Percentiles rank a stretch among this genome's conserved stretches.
phyloP scores from a whole-genome alignment of 2,329 filamentous ascomycete species.

The Colletotrichum musicola region DNA sequence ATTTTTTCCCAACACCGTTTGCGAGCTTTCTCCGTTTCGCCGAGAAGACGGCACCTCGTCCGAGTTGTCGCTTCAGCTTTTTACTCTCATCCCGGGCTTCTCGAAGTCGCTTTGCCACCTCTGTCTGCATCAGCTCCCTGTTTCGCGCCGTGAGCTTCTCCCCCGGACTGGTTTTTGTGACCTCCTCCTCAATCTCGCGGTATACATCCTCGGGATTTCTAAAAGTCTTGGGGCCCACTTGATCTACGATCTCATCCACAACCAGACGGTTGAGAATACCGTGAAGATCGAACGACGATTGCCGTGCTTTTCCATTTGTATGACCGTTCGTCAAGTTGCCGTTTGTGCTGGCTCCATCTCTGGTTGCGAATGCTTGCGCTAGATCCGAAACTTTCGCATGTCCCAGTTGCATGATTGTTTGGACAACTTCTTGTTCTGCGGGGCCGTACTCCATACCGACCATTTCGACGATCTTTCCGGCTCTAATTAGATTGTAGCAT shows the following conservation, averaged over 20 bases:
- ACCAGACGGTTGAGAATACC: constrained; percentile 67
- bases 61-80: constrained; percentile 64
- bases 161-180: constrained; percentile 62
- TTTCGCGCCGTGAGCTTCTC: constrained; percentile 67
- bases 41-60: constrained; percentile 53
- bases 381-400: constrained; percentile 81
- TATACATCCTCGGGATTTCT: constrained; percentile 72
- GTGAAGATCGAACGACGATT: constrained; percentile 63
- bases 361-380: constrained; percentile 68
- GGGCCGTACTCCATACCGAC: constrained; percentile 80
- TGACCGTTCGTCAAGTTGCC: constrained; percentile 45
- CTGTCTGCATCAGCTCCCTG: constrained; percentile 71
- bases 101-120: constrained; percentile 65
- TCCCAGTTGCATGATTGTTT: constrained; percentile 81
- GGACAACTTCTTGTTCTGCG: constrained; percentile 80
- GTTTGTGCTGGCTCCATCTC: constrained; percentile 17
- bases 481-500: constrained; percentile 85
- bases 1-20: constrained; percentile 55
- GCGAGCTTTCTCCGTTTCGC: constrained; percentile 68
- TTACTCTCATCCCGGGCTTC: constrained; percentile 66
- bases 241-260: constrained; percentile 75
- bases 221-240: constrained; percentile 69
- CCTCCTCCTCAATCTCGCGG: constrained; percentile 72
- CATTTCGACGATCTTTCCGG: constrained; percentile 83
- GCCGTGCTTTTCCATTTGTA: constrained; percentile 50